These are phyloP conservation scores for Amanita pseudoporphyria DNA, from an alignment of 768 basidiomycete genomes.

Conservation along the genomic window DNA sequence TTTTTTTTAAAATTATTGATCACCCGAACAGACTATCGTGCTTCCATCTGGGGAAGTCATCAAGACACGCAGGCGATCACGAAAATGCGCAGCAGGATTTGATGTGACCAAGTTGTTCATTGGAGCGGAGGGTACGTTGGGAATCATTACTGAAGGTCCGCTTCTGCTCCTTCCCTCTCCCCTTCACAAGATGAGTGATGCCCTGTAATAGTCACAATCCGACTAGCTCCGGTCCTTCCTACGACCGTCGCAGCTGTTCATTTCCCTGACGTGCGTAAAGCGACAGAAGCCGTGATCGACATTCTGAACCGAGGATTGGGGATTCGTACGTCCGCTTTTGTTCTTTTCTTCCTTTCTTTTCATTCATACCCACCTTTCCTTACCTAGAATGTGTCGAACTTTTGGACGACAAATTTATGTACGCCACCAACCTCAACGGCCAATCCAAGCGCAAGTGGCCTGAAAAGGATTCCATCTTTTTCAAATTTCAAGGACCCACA, in stretches of 20 bases:
- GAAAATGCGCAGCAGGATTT: slow-evolving; percentile 85
- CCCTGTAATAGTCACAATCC: slow-evolving; percentile 51
- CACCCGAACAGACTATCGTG: slow-evolving; percentile 63
- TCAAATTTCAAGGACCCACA: slow-evolving; percentile 78
- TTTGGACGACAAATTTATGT: slow-evolving; percentile 63
- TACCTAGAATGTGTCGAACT: slow-evolving; percentile 73
- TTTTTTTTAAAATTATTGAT: slow-evolving; percentile 31
- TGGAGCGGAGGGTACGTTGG: slow-evolving; percentile 72
- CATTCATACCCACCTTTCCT: not conserved
- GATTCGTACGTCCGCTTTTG: slow-evolving; percentile 45
- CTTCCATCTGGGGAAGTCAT: slow-evolving; percentile 85
- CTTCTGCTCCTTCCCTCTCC: not conserved
- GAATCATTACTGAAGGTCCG: slow-evolving; percentile 80
- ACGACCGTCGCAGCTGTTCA: slow-evolving; percentile 78
- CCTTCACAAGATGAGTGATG: not conserved
- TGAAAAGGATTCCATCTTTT: slow-evolving; percentile 65
- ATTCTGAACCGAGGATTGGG: slow-evolving; percentile 65
- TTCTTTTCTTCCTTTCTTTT: not conserved
- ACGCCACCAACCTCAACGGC: slow-evolving; percentile 47
- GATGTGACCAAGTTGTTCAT: slow-evolving; percentile 82
- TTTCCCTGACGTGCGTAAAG: slow-evolving; percentile 67
- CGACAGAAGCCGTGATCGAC: slow-evolving; percentile 66
- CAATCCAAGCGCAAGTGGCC: slow-evolving; percentile 47
- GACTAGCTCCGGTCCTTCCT: slow-evolving; percentile 73
- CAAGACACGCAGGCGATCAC: slow-evolving; percentile 68